A percentile compares a stretch with the other conserved stretches of the same genome.
These are phyloP conservation scores for Trametes meyenii DNA, from an alignment of 768 basidiomycete species.

Conservation along the genomic window DNA sequence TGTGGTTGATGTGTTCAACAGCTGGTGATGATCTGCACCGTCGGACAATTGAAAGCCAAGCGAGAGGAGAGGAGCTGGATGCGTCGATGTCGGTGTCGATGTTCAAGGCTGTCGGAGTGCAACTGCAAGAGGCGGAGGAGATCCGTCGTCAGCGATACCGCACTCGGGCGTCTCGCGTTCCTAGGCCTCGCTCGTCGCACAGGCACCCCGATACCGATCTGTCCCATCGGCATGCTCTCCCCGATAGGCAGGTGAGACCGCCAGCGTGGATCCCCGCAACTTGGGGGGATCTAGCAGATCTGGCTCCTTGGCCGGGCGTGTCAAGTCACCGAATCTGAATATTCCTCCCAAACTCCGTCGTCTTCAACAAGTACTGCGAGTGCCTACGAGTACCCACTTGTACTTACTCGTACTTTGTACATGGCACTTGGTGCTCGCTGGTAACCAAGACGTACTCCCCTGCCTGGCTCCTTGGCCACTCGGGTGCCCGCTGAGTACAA, in stretches of 20 bases:
- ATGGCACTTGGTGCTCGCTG: no score
- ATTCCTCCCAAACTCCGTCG: no score
- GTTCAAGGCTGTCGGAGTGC: no score
- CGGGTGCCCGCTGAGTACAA: no score
- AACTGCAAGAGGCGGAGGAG: no score
- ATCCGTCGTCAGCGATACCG: not conserved
- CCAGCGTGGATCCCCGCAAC: not conserved
- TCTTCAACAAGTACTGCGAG: no score
- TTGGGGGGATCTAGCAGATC: conserved; percentile 12
- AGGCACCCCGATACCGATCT: conserved; percentile 9
- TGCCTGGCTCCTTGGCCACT: no score
- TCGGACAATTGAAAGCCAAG: not conserved
- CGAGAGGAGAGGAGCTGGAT: not conserved
- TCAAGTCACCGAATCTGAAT: no score
- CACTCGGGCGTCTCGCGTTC: not conserved
- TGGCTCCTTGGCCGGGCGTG: not conserved
- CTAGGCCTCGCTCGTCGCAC: conserved; percentile 6
- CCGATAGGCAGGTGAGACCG: not conserved
- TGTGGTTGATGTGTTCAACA: not conserved
- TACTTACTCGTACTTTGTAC: no score
- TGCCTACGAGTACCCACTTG: no score
- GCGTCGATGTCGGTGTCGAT: not conserved
- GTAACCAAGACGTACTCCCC: no score
- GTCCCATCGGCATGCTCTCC: not conserved
- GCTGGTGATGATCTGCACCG: not conserved